These are phyloP conservation scores for Auxenochlorella protothecoides DNA, from an alignment of 139 green algal genomes.

Conservation along the genomic window DNA sequence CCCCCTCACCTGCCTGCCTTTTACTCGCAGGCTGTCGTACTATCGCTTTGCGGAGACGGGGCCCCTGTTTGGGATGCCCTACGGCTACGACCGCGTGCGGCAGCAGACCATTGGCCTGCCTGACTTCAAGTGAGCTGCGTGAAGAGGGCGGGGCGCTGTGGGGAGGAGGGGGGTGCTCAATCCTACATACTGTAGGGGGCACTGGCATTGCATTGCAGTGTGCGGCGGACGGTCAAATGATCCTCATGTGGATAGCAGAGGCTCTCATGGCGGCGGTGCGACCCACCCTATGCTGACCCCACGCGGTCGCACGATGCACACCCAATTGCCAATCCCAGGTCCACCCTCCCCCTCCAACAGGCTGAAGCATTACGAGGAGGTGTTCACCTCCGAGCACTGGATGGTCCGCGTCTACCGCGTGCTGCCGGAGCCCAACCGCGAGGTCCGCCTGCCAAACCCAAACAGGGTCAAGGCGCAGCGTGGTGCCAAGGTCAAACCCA, in stretches of 20 bases:
- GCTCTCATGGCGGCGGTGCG: no score
- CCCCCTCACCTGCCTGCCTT: neutral
- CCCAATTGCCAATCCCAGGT: neutral
- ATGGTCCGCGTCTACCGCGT: conserved; percentile 77
- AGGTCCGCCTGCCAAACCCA: conserved; percentile 28
- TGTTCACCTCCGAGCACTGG: conserved; percentile 84
- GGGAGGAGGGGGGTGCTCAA: no score
- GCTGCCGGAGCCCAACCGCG: conserved; percentile 38
- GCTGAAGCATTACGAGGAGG: conserved; percentile 87
- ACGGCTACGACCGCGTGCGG: conserved; percentile 78
- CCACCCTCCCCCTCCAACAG: neutral
- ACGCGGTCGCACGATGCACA: no score
- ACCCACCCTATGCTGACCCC: no score
- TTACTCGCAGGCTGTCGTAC: conserved; percentile 61
- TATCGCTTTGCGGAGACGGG: conserved; percentile 68
- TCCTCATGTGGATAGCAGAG: no score
- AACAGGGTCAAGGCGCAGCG: neutral
- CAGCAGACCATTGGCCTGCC: conserved; percentile 59
- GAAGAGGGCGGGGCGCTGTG: neutral
- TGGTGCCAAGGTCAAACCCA: no score
- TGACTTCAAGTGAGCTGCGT: conserved; percentile 42
- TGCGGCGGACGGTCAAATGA: no score
- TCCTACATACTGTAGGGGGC: no score
- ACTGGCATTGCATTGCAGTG: no score
- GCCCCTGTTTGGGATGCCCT: conserved; percentile 22